phyloP scores from a whole-genome alignment of 176 grass and related monocot genomes.

The Triticum timopheevii region DNA sequence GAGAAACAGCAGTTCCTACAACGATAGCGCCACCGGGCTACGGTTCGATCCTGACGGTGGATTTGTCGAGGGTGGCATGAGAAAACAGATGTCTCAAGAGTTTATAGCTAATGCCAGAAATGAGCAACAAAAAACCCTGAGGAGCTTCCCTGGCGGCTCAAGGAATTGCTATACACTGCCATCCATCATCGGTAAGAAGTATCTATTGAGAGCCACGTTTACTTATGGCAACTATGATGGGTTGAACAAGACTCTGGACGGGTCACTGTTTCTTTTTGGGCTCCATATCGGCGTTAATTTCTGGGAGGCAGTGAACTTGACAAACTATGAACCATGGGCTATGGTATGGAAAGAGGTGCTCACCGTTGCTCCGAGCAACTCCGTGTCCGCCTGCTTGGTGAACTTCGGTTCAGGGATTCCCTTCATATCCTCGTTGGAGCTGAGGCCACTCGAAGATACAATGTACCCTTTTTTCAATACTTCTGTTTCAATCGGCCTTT shows the following conservation, averaged over 20 bases:
- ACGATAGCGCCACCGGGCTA: neutral
- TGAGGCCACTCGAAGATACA: neutral
- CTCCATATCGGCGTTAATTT: constrained; percentile 20
- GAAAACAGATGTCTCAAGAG: neutral
- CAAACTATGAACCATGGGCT: neutral
- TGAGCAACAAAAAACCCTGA: neutral
- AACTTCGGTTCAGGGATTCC: neutral
- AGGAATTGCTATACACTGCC: constrained; percentile 10
- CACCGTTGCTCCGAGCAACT: neutral
- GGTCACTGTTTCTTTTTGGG: neutral
- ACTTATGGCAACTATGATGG: constrained; percentile 12
- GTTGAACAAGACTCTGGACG: neutral
- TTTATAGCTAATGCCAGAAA: rapidly evolving
- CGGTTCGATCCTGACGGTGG: neutral
- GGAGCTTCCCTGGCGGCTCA: neutral
- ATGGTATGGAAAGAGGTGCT: neutral
- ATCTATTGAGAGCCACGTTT: neutral
- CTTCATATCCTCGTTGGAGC: constrained; percentile 1
- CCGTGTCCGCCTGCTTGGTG: neutral
- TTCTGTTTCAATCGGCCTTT: neutral
- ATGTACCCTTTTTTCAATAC: constrained; percentile 1
- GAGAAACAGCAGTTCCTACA: neutral
- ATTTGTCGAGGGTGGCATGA: neutral
- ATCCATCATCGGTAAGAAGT: neutral
- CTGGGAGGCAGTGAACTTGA: neutral